Evolutionary conservation across 768 basidiomycete genomes (phyloP), one percentile per base, ranked within the genome.

Genomic region (Suillus tomentosus): DNA sequence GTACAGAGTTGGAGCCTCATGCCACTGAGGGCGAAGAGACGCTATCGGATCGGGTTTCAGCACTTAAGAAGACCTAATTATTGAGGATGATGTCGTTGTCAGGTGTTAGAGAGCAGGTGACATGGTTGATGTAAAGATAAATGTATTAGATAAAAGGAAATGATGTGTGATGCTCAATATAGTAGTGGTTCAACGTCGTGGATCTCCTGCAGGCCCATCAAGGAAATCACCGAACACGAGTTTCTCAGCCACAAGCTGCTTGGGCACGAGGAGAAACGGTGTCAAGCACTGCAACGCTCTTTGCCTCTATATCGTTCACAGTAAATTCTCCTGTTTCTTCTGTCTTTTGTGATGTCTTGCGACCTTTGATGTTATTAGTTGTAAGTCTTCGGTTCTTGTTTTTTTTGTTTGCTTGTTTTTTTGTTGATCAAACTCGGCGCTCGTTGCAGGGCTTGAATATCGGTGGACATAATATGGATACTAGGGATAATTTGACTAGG

Each of bases 1-100:
- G 79, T 72, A 82, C 87, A 15, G 88, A 91, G 63, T 71, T 91
- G 58, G 79, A 89, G 79, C 91, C 90, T 34, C 84, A 88, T 78
- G 78, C 80, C 8, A 69, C 70, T 13, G 81, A 79, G 14, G 87
- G 84, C 2, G 86, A 87, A 66, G 82, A 81, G 69, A 85, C 86
- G 61, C 67, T 90, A 56, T 79, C 73, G 61, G 68, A 77, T 36
- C 69, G 69, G 60, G 76, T 70, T 34, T 60, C 67, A 43, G 62
- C 31, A n/a, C 17, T 54, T 57, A 60, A 63, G 58, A 42, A 34
- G 31, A 36, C 31, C 17, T 54, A 54, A 54, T 54, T 34, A 54
- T 54, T 39, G 27, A 64, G 19, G 54, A 53, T 27, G 40, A 64
- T 50, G 51, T 60, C 37, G 48, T 60, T 47, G 55, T 64, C 63